Evolutionary conservation across 148 eudicot species (phyloP).

Genomic region (Nepenthes mirabilis): DNA sequence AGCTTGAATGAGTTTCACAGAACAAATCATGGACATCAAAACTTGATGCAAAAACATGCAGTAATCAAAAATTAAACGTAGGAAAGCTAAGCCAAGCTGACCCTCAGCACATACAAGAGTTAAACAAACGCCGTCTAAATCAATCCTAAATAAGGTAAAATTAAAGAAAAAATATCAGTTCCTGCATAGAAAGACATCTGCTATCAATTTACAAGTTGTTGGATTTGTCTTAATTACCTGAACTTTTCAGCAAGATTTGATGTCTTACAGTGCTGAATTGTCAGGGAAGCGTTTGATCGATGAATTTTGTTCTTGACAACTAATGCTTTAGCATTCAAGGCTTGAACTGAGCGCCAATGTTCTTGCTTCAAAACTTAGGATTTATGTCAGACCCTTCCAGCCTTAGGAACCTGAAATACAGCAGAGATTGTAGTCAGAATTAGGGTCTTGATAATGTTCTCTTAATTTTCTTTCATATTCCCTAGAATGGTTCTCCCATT

Average conservation of each 20-base stretch:
- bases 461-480: too few species aligned
- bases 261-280: not conserved
- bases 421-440: not conserved
- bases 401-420: slow-evolving; percentile 45
- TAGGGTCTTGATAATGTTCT: too few species aligned
- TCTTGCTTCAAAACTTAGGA: too few species aligned
- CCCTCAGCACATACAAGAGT: not conserved
- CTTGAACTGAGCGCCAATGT: too few species aligned
- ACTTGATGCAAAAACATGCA: not conserved
- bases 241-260: not conserved
- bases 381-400: slow-evolving; percentile 22
- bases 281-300: not conserved
- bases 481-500: too few species aligned
- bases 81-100: not conserved
- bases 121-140: slow-evolving; percentile 8
- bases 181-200: slow-evolving; percentile 13
- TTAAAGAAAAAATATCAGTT: not conserved
- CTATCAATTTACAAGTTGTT: slow-evolving; percentile 6
- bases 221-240: not conserved
- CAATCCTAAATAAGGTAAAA: slow-evolving; percentile 6
- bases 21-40: too few species aligned
- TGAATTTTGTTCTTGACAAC: too few species aligned
- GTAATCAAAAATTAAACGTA: not conserved
- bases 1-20: too few species aligned
- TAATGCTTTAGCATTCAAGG: too few species aligned